Evolutionary conservation across 2,329 filamentous ascomycete species (phyloP), one percentile per base, ranked within the genome.

Genomic region (Mycosphaerelloides madeirae): DNA sequence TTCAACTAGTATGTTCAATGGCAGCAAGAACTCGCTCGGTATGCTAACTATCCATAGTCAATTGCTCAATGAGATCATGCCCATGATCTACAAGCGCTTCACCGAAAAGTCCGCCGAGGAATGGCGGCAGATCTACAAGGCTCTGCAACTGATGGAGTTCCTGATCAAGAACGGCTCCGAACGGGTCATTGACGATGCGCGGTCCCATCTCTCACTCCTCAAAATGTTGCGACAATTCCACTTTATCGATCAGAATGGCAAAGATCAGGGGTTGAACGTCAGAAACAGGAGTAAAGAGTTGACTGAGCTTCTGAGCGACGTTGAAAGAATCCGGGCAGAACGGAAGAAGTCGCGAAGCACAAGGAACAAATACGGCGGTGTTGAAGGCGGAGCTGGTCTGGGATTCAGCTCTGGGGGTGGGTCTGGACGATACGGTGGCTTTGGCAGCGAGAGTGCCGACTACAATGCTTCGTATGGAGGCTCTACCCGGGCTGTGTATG

Each of bases 211-310:
- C 50, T 94, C 91, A 13, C 81, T 97, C 8, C 79, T 98, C 48
- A 95, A 96, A 71, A 98, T 98, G 93, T 80, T 98, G 44, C 87
- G 90, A 46, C 93, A 98, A 67, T 98, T 98, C 69, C 93, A 98
- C 71, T 98, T 77, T 70, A 97, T 98, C 68, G 80, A 98, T 64
- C 77, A 80, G 65, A 97, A 97, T 68, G 93, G 93, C 66, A 98
- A 98, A 69, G 93, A 98, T 64, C 93, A 98, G 68, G 93, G 93
- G 49, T 81, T 98, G 68, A 98, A 98, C 63, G 93, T 98, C 48
- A 85, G 93, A 56, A 97, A 97, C 71, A 81, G 93, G 54, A 89
- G 93, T 55, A 96, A 96, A 70, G 93, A 98, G 71, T 76, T 98
- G 39, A 85, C 87, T 11, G 94, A 98, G 53, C 79, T 98, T n/a